Evolutionary conservation across 257 asterid species (phyloP), one percentile per base, ranked within the genome.

Genomic region (Galeopsis tetrahit): DNA sequence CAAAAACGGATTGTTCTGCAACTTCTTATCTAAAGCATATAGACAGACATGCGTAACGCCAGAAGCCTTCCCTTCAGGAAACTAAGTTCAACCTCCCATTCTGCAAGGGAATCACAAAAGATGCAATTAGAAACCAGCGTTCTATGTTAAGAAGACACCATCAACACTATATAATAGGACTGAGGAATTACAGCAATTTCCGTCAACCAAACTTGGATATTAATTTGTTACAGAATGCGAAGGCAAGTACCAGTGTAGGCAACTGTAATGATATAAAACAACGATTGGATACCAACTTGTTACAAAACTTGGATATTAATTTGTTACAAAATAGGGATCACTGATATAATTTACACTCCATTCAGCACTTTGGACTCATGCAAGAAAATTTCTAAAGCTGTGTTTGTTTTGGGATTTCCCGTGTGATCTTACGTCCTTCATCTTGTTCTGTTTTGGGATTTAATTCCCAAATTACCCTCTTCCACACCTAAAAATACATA

Each of bases 81-180:
- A 40, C 63, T 43, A 31, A 68, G 72, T 40, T 5, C 34, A 55
- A 55, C 61, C 13, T 1, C 13, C 40, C 21, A 1, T 49, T 80
- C 87, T 83, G 85, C 85, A 80, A 35, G 39, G 10, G 63, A 70
- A 72, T 10, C 34, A 34, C 60, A 33, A 71, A 68, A 4, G 62
- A 58, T 32, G 63, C 40, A 15, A 38, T 70, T 57, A 80, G 81
- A 55, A 17, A 48, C 21, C 51, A n/a, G 10, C 8, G 3, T 48
- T 38, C 6, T 10, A 28, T 42, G 39, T 42, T 43, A 65, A 21
- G 38, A 5, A 57, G 71, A 66, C 32, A 40, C 38, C 56, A 63
- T 42, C 10, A 57, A 48, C 62, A 21, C 40, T 28, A 51, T 36
- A 7, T 33, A 13, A 11, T 6, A 14, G 6, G 6, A 2, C 1